phyloP scores from a whole-genome alignment of 2,329 filamentous ascomycete genomes.

The Colletotrichum paranaense region DNA sequence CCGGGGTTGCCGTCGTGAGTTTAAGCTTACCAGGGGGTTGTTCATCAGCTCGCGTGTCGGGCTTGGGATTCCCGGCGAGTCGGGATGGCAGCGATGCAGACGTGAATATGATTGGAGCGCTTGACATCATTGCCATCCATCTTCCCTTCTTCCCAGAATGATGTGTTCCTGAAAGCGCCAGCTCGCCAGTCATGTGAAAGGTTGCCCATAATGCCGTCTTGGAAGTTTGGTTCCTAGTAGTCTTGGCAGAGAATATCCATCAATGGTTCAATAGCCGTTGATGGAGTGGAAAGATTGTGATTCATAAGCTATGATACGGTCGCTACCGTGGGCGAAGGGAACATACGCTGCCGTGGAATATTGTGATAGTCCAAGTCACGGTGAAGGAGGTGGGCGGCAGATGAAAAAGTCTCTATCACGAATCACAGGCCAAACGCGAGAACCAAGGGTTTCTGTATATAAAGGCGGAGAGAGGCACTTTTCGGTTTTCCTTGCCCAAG shows the following conservation, averaged over 20 bases:
- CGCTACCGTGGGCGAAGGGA: not conserved
- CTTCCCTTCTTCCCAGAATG: not conserved
- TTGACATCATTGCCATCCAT: not conserved
- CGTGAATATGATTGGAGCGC: conserved; percentile 18
- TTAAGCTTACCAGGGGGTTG: not conserved
- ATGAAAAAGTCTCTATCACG: too few species aligned
- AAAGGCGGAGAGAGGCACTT: too few species aligned
- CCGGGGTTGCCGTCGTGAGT: not conserved
- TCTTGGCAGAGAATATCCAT: not conserved
- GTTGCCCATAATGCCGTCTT: not conserved
- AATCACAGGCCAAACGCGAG: too few species aligned
- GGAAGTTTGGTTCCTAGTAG: not conserved
- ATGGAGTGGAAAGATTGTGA: not conserved
- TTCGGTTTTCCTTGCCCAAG: too few species aligned
- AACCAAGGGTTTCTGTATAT: too few species aligned
- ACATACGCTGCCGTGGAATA: not conserved
- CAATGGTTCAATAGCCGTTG: not conserved
- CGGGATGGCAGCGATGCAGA: not conserved
- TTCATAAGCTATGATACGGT: not conserved
- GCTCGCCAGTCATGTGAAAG: not conserved
- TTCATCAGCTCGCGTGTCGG: not conserved
- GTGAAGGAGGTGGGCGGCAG: too few species aligned
- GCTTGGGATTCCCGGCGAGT: not conserved
- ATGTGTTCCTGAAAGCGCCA: not conserved
- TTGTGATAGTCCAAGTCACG: too few species aligned